phyloP scores from a whole-genome alignment of 176 grass and related monocot species.

The Juncus inflexus region DNA sequence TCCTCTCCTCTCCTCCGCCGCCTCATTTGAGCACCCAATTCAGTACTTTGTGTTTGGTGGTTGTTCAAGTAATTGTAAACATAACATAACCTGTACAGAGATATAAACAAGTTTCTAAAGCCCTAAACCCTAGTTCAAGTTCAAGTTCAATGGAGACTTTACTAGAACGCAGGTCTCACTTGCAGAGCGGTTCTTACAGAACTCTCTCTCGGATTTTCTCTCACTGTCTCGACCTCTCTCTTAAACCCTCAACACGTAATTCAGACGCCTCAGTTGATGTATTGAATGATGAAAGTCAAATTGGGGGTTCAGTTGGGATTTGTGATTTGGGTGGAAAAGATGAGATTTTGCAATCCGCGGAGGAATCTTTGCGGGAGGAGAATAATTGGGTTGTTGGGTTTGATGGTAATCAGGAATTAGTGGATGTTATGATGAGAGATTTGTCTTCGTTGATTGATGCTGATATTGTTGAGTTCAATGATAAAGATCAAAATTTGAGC shows the following conservation, averaged over 20 bases:
- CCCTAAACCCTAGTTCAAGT: background rate
- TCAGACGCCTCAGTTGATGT: background rate
- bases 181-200: constrained; percentile 63
- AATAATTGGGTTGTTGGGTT: constrained; percentile 14
- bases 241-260: background rate
- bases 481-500: constrained; percentile 27
- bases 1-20: no score
- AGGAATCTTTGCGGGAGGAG: constrained; percentile 30
- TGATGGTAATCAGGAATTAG: constrained; percentile 26
- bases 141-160: constrained; percentile 8
- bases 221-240: constrained; percentile 42
- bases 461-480: constrained; percentile 22
- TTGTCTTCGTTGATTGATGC: constrained; percentile 47
- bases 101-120: no score
- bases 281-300: constrained; percentile 3
- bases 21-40: no score
- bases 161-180: constrained; percentile 41
- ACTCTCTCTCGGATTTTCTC: constrained; percentile 67
- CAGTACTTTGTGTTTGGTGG: no score
- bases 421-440: constrained; percentile 45
- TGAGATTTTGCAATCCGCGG: constrained; percentile 30
- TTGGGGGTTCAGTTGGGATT: background rate
- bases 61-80: no score
- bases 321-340: constrained; percentile 22
- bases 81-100: no score